Evolutionary conservation across 805 yeast species (phyloP).

Genomic region (Kluyveromyces dobzhanskii): DNA sequence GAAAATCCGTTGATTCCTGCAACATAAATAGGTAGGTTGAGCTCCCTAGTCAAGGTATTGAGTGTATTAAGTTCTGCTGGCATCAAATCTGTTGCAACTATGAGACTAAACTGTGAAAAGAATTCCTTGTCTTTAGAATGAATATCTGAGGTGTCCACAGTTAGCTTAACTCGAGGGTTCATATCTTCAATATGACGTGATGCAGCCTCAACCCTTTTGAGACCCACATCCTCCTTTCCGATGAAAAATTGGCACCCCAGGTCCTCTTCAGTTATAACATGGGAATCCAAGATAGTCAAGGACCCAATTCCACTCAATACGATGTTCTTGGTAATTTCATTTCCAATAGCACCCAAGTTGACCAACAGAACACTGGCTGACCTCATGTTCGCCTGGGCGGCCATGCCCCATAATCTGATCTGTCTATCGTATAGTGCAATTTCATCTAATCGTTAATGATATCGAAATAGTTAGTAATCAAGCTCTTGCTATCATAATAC

Average conservation of each 20-base stretch:
- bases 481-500: no score
- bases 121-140: conserved; percentile 26
- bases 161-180: conserved; percentile 68
- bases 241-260: conserved; percentile 70
- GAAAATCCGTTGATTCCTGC: conserved; percentile 70
- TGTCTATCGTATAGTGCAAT: conserved; percentile 91
- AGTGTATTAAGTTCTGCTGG: conserved; percentile 35
- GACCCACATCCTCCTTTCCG: conserved; percentile 47
- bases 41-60: conserved; percentile 47
- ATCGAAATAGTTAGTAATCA: background rate
- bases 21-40: conserved; percentile 57
- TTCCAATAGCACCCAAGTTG: conserved; percentile 68
- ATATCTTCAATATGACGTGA: conserved; percentile 53
- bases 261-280: conserved; percentile 49
- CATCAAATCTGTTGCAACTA: conserved; percentile 64
- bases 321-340: conserved; percentile 75
- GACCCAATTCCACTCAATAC: conserved; percentile 84
- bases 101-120: conserved; percentile 52
- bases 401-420: conserved; percentile 92
- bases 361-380: conserved; percentile 63
- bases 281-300: conserved; percentile 57
- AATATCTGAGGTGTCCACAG: conserved; percentile 31
- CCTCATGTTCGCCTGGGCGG: conserved; percentile 73
- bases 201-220: conserved; percentile 46
- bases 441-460: conserved; percentile 45